These are phyloP conservation scores for Epichloe uncinata DNA, from an alignment of 2,329 filamentous ascomycete species.

Conservation along the genomic window DNA sequence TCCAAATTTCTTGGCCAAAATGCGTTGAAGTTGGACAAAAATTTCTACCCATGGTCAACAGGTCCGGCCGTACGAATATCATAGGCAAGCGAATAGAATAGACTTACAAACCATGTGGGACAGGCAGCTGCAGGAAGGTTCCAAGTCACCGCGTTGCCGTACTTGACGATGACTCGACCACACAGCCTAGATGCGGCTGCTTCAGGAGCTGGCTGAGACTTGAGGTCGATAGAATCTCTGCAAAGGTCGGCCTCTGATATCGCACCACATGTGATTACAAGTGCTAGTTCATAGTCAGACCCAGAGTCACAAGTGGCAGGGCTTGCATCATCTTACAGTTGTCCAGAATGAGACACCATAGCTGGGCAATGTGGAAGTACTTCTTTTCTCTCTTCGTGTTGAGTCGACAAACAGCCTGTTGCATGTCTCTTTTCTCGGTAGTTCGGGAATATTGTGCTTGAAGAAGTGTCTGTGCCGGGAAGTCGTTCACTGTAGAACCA, in stretches of 20 bases:
- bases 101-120: slow-evolving; percentile 31
- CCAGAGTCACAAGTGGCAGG: too few relatives aligned
- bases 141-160: slow-evolving; percentile 24
- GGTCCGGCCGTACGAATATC: not conserved
- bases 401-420: slow-evolving; percentile 30
- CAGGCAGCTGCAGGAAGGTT: slow-evolving; percentile 25
- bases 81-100: not conserved
- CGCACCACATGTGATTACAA: slow-evolving; percentile 29
- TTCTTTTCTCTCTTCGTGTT: slow-evolving; percentile 19
- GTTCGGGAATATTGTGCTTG: slow-evolving; percentile 29
- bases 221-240: slow-evolving; percentile 18
- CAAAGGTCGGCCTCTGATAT: slow-evolving; percentile 21
- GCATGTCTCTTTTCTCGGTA: slow-evolving; percentile 27
- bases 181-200: slow-evolving; percentile 5
- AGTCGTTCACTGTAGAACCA: slow-evolving; percentile 18
- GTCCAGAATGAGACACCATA: slow-evolving; percentile 33
- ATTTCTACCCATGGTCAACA: slow-evolving; percentile 16
- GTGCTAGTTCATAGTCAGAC: slow-evolving; percentile 9
- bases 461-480: slow-evolving; percentile 29
- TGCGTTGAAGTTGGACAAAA: slow-evolving; percentile 27
- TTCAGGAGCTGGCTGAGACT: slow-evolving; percentile 16
- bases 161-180: slow-evolving; percentile 21
- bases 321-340: slow-evolving; percentile 21
- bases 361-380: slow-evolving; percentile 34
- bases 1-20: slow-evolving; percentile 27